A percentile compares a stretch with the other conserved stretches of the same genome.
phyloP scores from a whole-genome alignment of 2,329 filamentous ascomycete species.

The Colletotrichum neosansevieriae region DNA sequence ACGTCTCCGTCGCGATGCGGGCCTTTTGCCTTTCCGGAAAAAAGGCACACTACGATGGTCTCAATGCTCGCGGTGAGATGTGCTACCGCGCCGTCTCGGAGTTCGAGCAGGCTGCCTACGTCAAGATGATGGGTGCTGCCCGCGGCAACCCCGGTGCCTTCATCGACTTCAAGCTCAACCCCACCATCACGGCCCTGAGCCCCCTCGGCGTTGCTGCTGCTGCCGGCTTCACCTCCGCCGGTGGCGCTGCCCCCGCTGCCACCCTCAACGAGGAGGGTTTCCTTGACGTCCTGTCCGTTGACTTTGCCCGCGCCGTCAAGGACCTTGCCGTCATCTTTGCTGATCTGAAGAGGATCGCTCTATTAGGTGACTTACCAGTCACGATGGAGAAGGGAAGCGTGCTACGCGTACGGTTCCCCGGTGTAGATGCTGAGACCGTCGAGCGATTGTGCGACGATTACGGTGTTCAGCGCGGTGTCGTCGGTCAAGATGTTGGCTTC shows the following conservation, averaged over 20 bases:
- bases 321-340: conserved; percentile 83
- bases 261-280: conserved; percentile 86
- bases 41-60: conserved; percentile 87
- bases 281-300: conserved; percentile 84
- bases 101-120: conserved; percentile 78
- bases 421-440: conserved; percentile 86
- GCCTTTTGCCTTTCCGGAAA: conserved; percentile 94
- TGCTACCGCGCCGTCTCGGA: conserved; percentile 82
- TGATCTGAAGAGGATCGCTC: conserved; percentile 82
- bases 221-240: conserved; percentile 59
- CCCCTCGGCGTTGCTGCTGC: conserved; percentile 71
- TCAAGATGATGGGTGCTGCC: conserved; percentile 72
- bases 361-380: conserved; percentile 86
- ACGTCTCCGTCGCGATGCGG: conserved; percentile 92
- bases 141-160: conserved; percentile 77
- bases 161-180: conserved; percentile 89
- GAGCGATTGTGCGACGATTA: conserved; percentile 88
- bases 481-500: conserved; percentile 83
- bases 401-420: conserved; percentile 88
- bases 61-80: conserved; percentile 79
- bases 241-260: conserved; percentile 56
- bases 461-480: conserved; percentile 82
- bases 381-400: conserved; percentile 73
- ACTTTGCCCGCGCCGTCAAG: conserved; percentile 89
- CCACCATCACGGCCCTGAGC: conserved; percentile 89